Percentiles rank a stretch among this genome's conserved stretches.
These are phyloP conservation scores for Trametes punicea DNA, from an alignment of 768 basidiomycete genomes.

Conservation along the genomic window DNA sequence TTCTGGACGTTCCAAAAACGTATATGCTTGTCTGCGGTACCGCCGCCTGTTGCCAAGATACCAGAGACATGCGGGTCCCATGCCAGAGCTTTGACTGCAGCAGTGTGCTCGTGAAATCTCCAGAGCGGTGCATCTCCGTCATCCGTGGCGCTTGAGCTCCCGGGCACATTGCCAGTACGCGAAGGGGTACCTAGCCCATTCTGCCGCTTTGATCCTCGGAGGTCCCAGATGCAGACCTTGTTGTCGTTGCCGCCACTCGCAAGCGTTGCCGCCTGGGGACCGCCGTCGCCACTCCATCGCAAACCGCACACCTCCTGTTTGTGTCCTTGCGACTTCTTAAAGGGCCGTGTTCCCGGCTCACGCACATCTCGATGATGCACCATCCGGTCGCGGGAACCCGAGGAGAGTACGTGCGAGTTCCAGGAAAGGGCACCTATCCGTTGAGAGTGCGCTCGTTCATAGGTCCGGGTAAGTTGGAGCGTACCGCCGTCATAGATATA, in stretches of 20 bases:
- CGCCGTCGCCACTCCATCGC: constrained; percentile 74
- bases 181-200: constrained; percentile 26
- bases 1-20: constrained; percentile 94
- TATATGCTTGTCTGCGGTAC: constrained; percentile 98
- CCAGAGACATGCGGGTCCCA: constrained; percentile 97
- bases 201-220: constrained; percentile 59
- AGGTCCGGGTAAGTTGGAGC: constrained; percentile 72
- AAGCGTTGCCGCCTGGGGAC: constrained; percentile 51
- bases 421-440: constrained; percentile 94
- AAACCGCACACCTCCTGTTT: constrained; percentile 95
- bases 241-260: constrained; percentile 98
- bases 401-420: constrained; percentile 84
- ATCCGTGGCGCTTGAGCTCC: constrained; percentile 28
- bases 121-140: constrained; percentile 64
- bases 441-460: constrained; percentile 79
- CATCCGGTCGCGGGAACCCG: constrained; percentile 86
- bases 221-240: constrained; percentile 97
- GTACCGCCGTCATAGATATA: constrained; percentile 92
- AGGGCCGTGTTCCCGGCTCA: constrained; percentile 58
- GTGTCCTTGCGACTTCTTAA: constrained; percentile 70
- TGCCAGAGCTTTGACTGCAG: constrained; percentile 96
- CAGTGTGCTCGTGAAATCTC: constrained; percentile 95
- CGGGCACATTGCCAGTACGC: constrained; percentile 16
- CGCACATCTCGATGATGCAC: constrained; percentile 94
- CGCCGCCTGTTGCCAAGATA: constrained; percentile 90